Evolutionary conservation across 331 rosid species (phyloP).

Genomic region (Cydonia oblonga): DNA sequence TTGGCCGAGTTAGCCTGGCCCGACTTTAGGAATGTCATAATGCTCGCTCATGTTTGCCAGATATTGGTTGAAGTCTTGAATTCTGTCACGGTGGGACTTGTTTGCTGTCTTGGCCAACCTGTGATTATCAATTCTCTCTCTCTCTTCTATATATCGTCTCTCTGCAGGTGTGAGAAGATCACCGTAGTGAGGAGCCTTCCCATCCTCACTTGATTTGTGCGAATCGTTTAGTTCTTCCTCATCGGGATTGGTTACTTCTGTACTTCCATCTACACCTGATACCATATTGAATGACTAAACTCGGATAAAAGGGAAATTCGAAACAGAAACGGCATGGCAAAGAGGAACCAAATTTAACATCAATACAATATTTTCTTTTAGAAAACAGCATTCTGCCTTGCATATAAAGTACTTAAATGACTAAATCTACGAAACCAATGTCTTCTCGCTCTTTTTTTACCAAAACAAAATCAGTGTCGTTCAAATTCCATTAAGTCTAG

Average conservation of each 20-base stretch:
- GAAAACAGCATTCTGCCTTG: not conserved
- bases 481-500: not conserved
- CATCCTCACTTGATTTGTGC: constrained; percentile 32
- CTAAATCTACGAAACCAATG: not conserved
- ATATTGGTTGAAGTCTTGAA: constrained; percentile 93
- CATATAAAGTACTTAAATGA: not conserved
- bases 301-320: not conserved
- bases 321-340: not conserved
- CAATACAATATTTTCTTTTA: not conserved
- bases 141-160: constrained; percentile 82
- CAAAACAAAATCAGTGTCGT: too few relatives aligned
- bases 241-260: constrained; percentile 34
- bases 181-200: constrained; percentile 47
- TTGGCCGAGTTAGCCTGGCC: constrained; percentile 52
- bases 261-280: constrained; percentile 40
- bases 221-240: constrained; percentile 40
- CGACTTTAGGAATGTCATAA: constrained; percentile 94
- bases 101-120: constrained; percentile 72
- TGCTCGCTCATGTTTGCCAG: constrained; percentile 98
- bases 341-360: not conserved
- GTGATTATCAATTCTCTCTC: constrained; percentile 69
- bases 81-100: constrained; percentile 91
- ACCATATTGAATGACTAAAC: not conserved
- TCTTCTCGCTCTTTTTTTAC: not conserved
- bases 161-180: constrained; percentile 86